These are phyloP conservation scores for Lactuca saligna DNA, from an alignment of 129 eudicot species.

Conservation along the genomic window DNA sequence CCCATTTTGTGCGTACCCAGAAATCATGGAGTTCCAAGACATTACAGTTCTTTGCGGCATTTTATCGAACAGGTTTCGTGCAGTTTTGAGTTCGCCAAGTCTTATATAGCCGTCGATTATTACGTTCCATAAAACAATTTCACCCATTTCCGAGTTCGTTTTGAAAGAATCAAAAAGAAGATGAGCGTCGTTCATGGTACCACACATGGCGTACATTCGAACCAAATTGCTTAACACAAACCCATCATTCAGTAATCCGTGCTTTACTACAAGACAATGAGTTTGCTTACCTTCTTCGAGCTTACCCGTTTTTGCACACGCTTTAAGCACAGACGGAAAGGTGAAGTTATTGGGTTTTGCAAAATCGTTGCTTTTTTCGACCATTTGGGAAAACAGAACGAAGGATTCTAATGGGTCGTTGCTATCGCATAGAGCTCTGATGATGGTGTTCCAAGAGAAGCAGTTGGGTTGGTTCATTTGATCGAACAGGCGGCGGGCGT, in stretches of 20 bases:
- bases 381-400: slow-evolving; percentile 29
- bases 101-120: slow-evolving; percentile 51
- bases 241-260: slow-evolving; percentile 42
- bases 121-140: slow-evolving; percentile 52
- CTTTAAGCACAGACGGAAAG: slow-evolving; percentile 55
- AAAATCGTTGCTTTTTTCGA: slow-evolving; percentile 8
- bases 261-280: slow-evolving; percentile 38
- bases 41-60: slow-evolving; percentile 54
- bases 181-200: slow-evolving; percentile 35
- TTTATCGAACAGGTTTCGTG: slow-evolving; percentile 38
- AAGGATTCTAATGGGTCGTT: slow-evolving; percentile 30
- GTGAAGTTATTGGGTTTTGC: slow-evolving; percentile 50
- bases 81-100: slow-evolving; percentile 31
- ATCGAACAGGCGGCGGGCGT: slow-evolving; percentile 37
- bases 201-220: slow-evolving; percentile 52
- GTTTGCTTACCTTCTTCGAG: slow-evolving; percentile 41
- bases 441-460: slow-evolving; percentile 53
- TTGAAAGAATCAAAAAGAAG: slow-evolving; percentile 22
- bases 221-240: slow-evolving; percentile 51
- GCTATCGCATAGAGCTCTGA: slow-evolving; percentile 43
- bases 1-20: slow-evolving; percentile 54
- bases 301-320: slow-evolving; percentile 35
- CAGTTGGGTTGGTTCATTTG: slow-evolving; percentile 50
- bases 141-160: slow-evolving; percentile 6
- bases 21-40: slow-evolving; percentile 55